A percentile compares a stretch with the other conserved stretches of the same genome.
These are phyloP conservation scores for Aspergillus homomorphus DNA, from an alignment of 495 filamentous ascomycete genomes.

Conservation along the genomic window DNA sequence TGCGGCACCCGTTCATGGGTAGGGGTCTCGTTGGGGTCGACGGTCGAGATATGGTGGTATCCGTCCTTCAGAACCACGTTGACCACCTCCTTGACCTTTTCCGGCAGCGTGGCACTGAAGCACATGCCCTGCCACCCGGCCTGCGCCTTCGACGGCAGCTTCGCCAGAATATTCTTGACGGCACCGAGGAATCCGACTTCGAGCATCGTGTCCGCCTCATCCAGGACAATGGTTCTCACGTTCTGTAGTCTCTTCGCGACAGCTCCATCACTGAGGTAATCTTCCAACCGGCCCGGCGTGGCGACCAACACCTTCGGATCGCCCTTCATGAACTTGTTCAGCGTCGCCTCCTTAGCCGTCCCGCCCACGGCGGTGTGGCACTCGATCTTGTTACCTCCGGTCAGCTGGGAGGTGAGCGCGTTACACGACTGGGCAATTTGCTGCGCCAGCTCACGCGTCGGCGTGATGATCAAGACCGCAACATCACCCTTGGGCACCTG, in stretches of 20 bases:
- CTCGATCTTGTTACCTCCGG: slow-evolving; percentile 28
- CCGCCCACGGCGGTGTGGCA: slow-evolving; percentile 55
- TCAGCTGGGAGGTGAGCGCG: slow-evolving; percentile 44
- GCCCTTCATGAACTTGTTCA: slow-evolving; percentile 46
- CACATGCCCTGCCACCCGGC: slow-evolving; percentile 65
- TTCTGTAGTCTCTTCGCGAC: slow-evolving; percentile 42
- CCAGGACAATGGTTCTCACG: slow-evolving; percentile 59
- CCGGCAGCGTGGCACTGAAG: slow-evolving; percentile 66
- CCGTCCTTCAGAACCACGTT: slow-evolving; percentile 52
- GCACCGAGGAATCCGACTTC: slow-evolving; percentile 58
- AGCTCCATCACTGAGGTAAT: slow-evolving; percentile 52
- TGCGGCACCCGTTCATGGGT: slow-evolving; percentile 63
- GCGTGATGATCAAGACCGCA: slow-evolving; percentile 61
- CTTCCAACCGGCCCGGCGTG: slow-evolving; percentile 61
- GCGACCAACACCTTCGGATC: slow-evolving; percentile 55
- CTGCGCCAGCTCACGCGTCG: slow-evolving; percentile 63
- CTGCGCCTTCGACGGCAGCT: slow-evolving; percentile 53
- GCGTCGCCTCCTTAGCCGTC: slow-evolving; percentile 44
- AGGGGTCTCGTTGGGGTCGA: slow-evolving; percentile 56
- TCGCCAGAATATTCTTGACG: slow-evolving; percentile 54
- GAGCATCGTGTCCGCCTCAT: slow-evolving; percentile 68
- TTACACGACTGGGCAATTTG: slow-evolving; percentile 63
- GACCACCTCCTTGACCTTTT: slow-evolving; percentile 59
- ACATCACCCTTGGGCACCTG: slow-evolving; percentile 44
- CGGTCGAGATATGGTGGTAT: slow-evolving; percentile 60